Percentiles rank a stretch among this genome's conserved stretches.
Evolutionary conservation across 768 basidiomycete genomes (phyloP).

Genomic region (Lyophyllum decastes): DNA sequence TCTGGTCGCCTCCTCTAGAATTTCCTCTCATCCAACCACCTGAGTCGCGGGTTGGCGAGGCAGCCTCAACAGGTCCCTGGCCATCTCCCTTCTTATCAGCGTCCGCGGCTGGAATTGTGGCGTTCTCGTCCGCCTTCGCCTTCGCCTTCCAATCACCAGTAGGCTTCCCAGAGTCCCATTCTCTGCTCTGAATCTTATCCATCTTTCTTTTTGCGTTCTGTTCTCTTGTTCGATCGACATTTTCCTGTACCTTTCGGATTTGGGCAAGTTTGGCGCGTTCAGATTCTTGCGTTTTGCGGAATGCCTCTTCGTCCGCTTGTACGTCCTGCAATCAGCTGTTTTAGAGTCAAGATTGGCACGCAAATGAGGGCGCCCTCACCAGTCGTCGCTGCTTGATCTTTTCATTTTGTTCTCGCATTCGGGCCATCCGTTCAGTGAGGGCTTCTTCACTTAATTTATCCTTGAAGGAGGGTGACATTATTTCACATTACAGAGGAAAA

Average conservation of each 20-base stretch:
- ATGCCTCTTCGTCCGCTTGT: conserved; percentile 79
- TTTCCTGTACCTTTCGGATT: conserved; percentile 66
- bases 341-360: background rate
- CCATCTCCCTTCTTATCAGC: conserved; percentile 7
- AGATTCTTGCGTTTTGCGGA: conserved; percentile 65
- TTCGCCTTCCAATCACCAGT: conserved; percentile 30
- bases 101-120: conserved; percentile 8
- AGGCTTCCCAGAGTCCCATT: conserved; percentile 84
- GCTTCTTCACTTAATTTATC: conserved; percentile 51
- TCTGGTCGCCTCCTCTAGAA: conserved; percentile 23
- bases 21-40: conserved; percentile 31
- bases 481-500: conserved; percentile 1
- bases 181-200: conserved; percentile 75
- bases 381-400: conserved; percentile 63
- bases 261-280: conserved; percentile 61
- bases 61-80: background rate
- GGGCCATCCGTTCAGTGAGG: conserved; percentile 59
- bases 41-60: conserved; percentile 18
- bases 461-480: conserved; percentile 19
- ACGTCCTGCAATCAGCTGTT: conserved; percentile 50
- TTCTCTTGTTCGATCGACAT: conserved; percentile 69
- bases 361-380: conserved; percentile 31
- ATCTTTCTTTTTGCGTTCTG: conserved; percentile 80
- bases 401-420: conserved; percentile 64
- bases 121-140: conserved; percentile 15